Evolutionary conservation across 2,329 filamentous ascomycete genomes (phyloP), one percentile per base, ranked within the genome.

Genomic region (Claviceps capensis): DNA sequence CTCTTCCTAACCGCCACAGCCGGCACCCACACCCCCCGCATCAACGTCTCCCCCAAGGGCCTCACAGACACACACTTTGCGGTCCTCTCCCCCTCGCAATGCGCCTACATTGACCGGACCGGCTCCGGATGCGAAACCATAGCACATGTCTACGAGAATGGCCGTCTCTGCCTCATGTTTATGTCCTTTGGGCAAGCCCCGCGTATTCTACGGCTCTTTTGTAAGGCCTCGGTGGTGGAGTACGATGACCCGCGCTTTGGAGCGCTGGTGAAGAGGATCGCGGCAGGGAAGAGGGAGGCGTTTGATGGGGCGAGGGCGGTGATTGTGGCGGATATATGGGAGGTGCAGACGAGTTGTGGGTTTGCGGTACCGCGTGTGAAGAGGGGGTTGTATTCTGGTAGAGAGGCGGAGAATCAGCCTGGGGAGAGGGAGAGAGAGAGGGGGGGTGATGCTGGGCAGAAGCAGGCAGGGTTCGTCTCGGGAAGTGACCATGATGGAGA

Each of bases 1-100:
- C 69, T 90, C 59, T 89, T 89, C 74, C 89, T 85, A 71, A 82
- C 85, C 11, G 83, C 80, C 42, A 86, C 83, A 14, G 84, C 86
- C 0, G 84, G 85, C 0, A 74, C 81, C 26, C 73, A 75, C n/a
- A 82, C 78, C 19, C 67, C 70, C 2, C 85, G 90, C 68, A 72
- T 90, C 70, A 90, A 90, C 61, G 69, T 88, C 52, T 89, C 85
- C 0, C 84, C 86, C 48, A 88, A 90, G 66, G 85, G 86, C 48
- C 74, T 83, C 22, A 71, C 79, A 0, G 72, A 76, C 17, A 69
- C 75, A n/a, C 81, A 81, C 30, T 80, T 86, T 59, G 72, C 77
- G 36, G 70, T 86, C 50, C 69, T 85, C 50, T 67, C 69, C 8
- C 72, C 76, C 34, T 83, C 75, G 55, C 70, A 71, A n/a, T 77